Evolutionary conservation across 768 basidiomycete species (phyloP), one percentile per base, ranked within the genome.

Genomic region (Mycena latifolia): DNA sequence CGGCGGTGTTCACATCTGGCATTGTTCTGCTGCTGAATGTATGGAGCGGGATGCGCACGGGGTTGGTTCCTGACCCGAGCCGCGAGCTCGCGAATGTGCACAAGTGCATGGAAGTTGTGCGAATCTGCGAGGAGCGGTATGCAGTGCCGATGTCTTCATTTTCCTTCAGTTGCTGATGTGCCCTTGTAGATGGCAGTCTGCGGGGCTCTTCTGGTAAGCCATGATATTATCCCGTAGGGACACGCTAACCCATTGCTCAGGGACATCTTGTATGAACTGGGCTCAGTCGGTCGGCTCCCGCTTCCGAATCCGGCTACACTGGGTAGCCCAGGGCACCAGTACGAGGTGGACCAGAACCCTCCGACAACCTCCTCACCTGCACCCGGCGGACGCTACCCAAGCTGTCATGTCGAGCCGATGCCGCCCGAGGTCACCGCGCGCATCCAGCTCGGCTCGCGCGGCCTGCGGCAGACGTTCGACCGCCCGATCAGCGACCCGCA

Each of bases 21-120:
- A 82, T 91, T 25, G 83, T 92, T 6, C 80, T 92, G 11, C 78
- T 92, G 46, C 79, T 92, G 67, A 88, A 87, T 60, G 86, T 91
- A 15, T 92, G 86, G 91, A 88, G 83, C 63, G 86, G 83, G n/a
- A 86, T 81, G 71, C 80, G 82, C 63, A 81, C 81, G 35, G 85
- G 87, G 6, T 65, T 80, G 31, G 77, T 78, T 2, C 79, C 81
- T 1, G 84, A 89, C 70, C 80, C 82, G n/a, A 77, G 78, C 55
- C 78, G 83, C 55, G 88, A 90, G 55, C 81, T 90, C 74, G 79
- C 81, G 51, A 88, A 90, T 71, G 87, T 92, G 11, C 80, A 86
- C 60, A 82, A 83, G 60, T 91, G 88, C 71, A 80, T 90, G 74
- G 77, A 86, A 22, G 79, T 86, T 4, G 78, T 91, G 28, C 77